Base-by-base conservation (phyloP, 2,329 filamentous ascomycete species). In the Cytospora paraplurivora region DNA sequence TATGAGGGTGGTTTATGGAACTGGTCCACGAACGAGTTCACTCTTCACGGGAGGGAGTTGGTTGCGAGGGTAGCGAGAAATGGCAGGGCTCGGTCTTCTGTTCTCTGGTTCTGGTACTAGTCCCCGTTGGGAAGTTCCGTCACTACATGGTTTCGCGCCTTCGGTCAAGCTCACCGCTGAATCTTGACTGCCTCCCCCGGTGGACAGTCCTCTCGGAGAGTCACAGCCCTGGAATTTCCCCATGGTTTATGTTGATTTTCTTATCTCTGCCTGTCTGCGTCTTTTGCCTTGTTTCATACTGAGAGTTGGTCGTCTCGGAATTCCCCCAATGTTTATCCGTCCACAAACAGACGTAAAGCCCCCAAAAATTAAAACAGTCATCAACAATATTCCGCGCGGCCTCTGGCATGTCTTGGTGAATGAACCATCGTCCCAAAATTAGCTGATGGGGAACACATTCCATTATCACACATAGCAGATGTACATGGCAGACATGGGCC, bases 41-140 rank as follows among this genome's bases (percentile, higher is more conserved):
- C 74, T 71, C 70, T 69, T 71, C 62, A 68, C 69, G 73, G 73
- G 73, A 75, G 73, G 73, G 73, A 75, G 73, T 76, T 74, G 70
- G 72, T 70, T 71, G 68, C 68, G 69, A 73, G 71, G 72, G 72
- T 72, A 72, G 71, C 71, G 75, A 75, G 75, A 74, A 75, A 44
- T 44, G 76, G 73, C 73, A 72, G 71, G 73, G 73, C 75, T 73
- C 72, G 58, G 73, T 71, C 67, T 69, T 68, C 70, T 72, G 70
- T 71, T 69, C 68, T 69, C 67, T 74, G 69, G 67, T 71, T 71
- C 67, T 67, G 68, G 71, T 71, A 70, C 67, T 67, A 68, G 71
- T 67, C 68, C 67, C 65, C 67, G 62, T 72, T 38, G 69, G 65
- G 62, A 68, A 72, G 50, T 38, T 54, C 41, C 44, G 19, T 21